Evolutionary conservation across 1,284 basidiomycete genomes (phyloP).

Genomic region (Pseudozyma hubeiensis): DNA sequence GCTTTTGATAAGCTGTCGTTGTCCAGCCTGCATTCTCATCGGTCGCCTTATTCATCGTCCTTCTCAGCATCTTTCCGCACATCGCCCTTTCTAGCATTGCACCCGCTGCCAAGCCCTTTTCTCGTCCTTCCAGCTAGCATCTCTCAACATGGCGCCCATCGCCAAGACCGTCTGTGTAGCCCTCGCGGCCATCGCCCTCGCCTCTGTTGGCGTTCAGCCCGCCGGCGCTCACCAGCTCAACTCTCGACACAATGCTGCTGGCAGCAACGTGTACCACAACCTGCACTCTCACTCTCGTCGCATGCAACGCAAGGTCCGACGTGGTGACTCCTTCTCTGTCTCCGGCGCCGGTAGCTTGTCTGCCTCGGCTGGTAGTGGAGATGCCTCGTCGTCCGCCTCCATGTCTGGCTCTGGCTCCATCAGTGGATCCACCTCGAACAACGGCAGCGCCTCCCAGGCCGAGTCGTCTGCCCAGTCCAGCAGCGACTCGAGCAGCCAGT

Average conservation of each 20-base stretch:
- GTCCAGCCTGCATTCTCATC: constrained; percentile 7
- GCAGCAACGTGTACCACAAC: constrained; percentile 52
- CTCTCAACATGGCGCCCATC: constrained; percentile 49
- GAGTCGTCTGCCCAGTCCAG: constrained; percentile 9
- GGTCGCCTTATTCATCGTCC: constrained; percentile 1
- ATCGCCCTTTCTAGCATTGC: constrained; percentile 4
- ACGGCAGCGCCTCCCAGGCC: constrained; percentile 18
- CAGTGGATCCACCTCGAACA: constrained; percentile 34
- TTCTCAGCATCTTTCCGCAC: constrained; percentile 6
- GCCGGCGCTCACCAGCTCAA: constrained; percentile 50
- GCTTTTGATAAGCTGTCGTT: constrained; percentile 29
- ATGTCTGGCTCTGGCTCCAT: constrained; percentile 20
- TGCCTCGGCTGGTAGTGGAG: constrained; percentile 7
- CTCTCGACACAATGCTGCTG: constrained; percentile 44
- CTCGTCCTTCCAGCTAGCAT: constrained; percentile 1
- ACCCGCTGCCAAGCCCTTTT: background rate
- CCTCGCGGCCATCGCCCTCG: constrained; percentile 47
- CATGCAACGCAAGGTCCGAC: constrained; percentile 54
- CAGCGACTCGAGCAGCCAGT: constrained; percentile 10
- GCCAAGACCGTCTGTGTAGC: constrained; percentile 51
- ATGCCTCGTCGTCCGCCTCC: constrained; percentile 20
- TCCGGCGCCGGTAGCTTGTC: constrained; percentile 25
- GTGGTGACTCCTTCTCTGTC: constrained; percentile 29
- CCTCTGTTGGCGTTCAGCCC: constrained; percentile 33
- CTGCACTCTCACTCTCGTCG: constrained; percentile 48